Conservation (phyloP, 2,329 filamentous ascomycete genomes). For the Aspergillus unguis region DNA sequence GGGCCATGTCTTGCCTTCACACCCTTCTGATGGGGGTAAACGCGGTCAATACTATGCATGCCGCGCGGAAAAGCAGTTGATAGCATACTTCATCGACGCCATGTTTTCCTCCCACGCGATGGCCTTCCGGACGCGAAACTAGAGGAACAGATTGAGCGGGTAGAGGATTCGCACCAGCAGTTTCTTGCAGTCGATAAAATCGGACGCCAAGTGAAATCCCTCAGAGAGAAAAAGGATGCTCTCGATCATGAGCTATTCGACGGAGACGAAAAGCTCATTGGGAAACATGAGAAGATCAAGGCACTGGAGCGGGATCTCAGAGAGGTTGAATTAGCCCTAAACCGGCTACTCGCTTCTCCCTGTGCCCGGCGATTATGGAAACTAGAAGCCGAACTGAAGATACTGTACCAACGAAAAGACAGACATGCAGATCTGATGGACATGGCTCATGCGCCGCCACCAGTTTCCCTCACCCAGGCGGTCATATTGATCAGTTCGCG, state of each 20-base stretch:
- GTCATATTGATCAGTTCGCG: background rate
- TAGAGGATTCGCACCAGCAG: background rate
- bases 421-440: background rate
- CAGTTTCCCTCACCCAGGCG: background rate
- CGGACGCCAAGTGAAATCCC: background rate
- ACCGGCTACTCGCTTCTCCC: background rate
- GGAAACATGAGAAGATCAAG: background rate
- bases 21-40: background rate
- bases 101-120: slow-evolving; percentile 14
- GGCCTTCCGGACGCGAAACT: background rate
- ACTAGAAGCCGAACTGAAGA: background rate
- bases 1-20: background rate
- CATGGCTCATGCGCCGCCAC: background rate
- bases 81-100: slow-evolving; percentile 16
- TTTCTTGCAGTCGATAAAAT: background rate
- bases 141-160: background rate
- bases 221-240: background rate
- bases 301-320: background rate
- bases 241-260: background rate
- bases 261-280: background rate
- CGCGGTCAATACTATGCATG: slow-evolving; percentile 7
- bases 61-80: slow-evolving; percentile 17
- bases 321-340: background rate
- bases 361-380: background rate
- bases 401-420: background rate